Evolutionary conservation across 352 stramenopile species (phyloP), one percentile per base, ranked within the genome.

Genomic region (Globisporangium nunn): DNA sequence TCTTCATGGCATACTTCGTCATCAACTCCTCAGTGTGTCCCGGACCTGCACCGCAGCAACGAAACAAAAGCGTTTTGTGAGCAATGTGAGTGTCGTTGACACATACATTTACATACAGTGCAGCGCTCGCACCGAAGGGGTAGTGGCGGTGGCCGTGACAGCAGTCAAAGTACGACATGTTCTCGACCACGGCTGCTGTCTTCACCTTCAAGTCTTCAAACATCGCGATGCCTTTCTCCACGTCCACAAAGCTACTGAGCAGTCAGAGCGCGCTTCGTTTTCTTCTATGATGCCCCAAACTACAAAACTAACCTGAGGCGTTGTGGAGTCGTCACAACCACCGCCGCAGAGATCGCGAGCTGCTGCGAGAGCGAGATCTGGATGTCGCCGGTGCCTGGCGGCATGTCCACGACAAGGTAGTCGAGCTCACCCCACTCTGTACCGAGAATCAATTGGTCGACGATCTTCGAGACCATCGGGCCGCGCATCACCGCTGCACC

Each of bases 361-460:
- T 96, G 87, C 77, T 99, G 96, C 33, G 90, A 97, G 48, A 99
- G 72, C 0, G 97, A 99, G 41, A 99, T 92, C 58, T 99, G 96
- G 63, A 99, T 98, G 62, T 99, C 98, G 52, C 98, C 98, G 12
- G 98, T 99, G 48, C 98, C 98, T 4, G 98, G 98, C 8, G 98
- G 98, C 95, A 99, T 99, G 65, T 99, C 84, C 18, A 94, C 91
- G n/a, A 99, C 75, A 44, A 99, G 70, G 70, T 99, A 99, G 75
- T 99, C 98, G n/a, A 99, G 71, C 35, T 97, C 79, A n/a, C 97
- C 97, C 98, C 98, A 99, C 63, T 98, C 83, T 0, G 97, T 99
- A 6, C 96, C 85, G 7, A 93, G 68, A 53, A 95, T 59, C 52
- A 99, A 95, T 69, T 99, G 96, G 66, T 98, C 89, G 29, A 99